phyloP scores from a whole-genome alignment of 768 basidiomycete species.

The Suillus hirtellus region DNA sequence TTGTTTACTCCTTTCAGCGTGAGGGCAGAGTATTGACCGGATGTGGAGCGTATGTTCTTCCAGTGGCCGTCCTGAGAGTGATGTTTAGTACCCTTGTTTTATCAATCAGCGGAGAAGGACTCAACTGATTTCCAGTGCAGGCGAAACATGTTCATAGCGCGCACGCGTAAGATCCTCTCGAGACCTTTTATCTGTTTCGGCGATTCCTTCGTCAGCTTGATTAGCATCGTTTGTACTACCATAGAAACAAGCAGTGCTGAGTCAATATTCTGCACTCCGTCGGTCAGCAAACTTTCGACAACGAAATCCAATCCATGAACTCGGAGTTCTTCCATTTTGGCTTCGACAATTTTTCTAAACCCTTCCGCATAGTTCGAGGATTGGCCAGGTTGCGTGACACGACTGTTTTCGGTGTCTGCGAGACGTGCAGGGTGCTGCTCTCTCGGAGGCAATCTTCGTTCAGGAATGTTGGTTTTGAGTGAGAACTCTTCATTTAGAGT shows the following conservation, averaged over 20 bases:
- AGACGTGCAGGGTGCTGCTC: background rate
- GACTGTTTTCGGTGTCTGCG: conserved; percentile 17
- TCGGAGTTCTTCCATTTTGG: conserved; percentile 7
- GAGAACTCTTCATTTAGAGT: background rate
- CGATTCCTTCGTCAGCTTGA: conserved; percentile 7
- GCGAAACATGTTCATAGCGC: conserved; percentile 14
- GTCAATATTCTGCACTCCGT: conserved; percentile 9
- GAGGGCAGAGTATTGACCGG: conserved; percentile 8
- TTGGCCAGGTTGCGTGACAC: background rate
- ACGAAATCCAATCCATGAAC: conserved; percentile 6
- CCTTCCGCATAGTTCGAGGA: conserved; percentile 8
- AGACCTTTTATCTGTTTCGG: conserved; percentile 8
- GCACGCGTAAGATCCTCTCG: conserved; percentile 10
- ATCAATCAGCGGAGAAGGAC: background rate
- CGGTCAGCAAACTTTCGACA: conserved; percentile 9
- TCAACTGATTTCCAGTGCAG: conserved; percentile 18
- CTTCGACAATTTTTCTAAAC: conserved; percentile 17
- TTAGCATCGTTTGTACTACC: conserved; percentile 8
- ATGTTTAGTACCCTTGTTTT: background rate
- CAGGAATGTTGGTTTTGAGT: background rate
- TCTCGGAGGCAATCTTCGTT: background rate
- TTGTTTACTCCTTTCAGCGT: conserved; percentile 27
- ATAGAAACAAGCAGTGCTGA: conserved; percentile 9
- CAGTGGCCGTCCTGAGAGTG: conserved; percentile 20
- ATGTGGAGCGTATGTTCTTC: conserved; percentile 7